phyloP scores from a whole-genome alignment of 148 eudicot genomes.

The Rhododendron ovatum region DNA sequence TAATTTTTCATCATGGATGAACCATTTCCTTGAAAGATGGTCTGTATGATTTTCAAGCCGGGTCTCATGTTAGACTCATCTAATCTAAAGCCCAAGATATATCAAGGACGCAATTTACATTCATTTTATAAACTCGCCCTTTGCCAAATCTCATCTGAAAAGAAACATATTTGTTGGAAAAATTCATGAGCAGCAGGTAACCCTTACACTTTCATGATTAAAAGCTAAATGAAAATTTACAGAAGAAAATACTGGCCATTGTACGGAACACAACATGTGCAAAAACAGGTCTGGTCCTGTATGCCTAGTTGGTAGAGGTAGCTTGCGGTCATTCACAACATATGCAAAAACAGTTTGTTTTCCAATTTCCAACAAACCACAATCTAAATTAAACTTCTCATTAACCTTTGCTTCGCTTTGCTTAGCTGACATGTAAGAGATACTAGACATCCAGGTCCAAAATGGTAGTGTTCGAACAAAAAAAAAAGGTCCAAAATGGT shows the following conservation, averaged over 20 bases:
- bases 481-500: not conserved
- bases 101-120: no score
- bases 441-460: not conserved
- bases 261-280: not conserved
- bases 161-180: not conserved
- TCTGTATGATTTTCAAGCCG: not conserved
- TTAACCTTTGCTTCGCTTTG: not conserved
- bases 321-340: not conserved
- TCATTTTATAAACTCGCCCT: not conserved
- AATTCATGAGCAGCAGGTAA: not conserved
- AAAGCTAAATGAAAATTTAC: not conserved
- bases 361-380: not conserved
- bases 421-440: not conserved
- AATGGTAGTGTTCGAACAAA: no score
- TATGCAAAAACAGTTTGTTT: no score
- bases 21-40: not conserved
- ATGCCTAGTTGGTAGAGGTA: not conserved
- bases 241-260: not conserved
- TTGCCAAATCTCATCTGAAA: not conserved
- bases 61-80: not conserved
- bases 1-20: not conserved
- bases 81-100: no score
- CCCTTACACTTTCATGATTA: not conserved
- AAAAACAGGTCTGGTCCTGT: not conserved
- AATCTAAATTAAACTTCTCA: not conserved